These are phyloP conservation scores for Theileria annulata DNA, from an alignment of 169 alveolate genomes.

Conservation along the genomic window DNA sequence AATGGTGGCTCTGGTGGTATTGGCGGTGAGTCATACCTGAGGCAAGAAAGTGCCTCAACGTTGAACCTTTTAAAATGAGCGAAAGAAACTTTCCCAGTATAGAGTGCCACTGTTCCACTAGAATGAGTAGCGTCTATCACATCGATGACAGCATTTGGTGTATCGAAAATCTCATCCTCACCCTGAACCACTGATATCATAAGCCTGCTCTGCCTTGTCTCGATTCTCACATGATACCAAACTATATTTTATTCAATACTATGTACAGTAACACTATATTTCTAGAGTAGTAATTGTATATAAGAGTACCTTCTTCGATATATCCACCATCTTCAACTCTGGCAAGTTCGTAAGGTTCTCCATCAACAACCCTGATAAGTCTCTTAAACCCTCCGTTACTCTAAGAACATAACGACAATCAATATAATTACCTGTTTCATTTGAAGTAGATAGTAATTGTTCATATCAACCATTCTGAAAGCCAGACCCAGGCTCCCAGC, in stretches of 20 bases:
- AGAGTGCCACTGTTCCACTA: slow-evolving; percentile 81
- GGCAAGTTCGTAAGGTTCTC: slow-evolving; percentile 82
- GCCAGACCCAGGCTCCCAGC: slow-evolving; percentile 65
- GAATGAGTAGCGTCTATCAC: slow-evolving; percentile 75
- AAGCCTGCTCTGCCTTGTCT: slow-evolving; percentile 69
- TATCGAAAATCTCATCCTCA: slow-evolving; percentile 63
- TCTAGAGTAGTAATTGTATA: not conserved
- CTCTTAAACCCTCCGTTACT: slow-evolving; percentile 80
- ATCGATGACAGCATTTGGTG: slow-evolving; percentile 73
- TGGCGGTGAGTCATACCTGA: slow-evolving; percentile 64
- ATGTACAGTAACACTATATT: slow-evolving; percentile 65
- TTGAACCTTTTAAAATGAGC: slow-evolving; percentile 72
- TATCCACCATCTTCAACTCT: slow-evolving; percentile 72
- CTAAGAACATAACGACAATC: not conserved
- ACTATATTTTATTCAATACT: slow-evolving; percentile 29
- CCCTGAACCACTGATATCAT: slow-evolving; percentile 60
- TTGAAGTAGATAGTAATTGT: slow-evolving; percentile 63
- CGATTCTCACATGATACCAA: slow-evolving; percentile 81
- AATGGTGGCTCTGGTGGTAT: slow-evolving; percentile 74
- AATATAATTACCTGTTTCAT: slow-evolving; percentile 35
- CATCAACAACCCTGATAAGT: slow-evolving; percentile 80
- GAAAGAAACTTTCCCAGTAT: slow-evolving; percentile 72
- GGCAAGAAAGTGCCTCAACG: slow-evolving; percentile 79
- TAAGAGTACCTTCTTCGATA: slow-evolving; percentile 46
- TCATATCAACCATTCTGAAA: slow-evolving; percentile 54